Evolutionary conservation across 2,329 filamentous ascomycete species (phyloP).

Genomic region (Trichoderma sp.): DNA sequence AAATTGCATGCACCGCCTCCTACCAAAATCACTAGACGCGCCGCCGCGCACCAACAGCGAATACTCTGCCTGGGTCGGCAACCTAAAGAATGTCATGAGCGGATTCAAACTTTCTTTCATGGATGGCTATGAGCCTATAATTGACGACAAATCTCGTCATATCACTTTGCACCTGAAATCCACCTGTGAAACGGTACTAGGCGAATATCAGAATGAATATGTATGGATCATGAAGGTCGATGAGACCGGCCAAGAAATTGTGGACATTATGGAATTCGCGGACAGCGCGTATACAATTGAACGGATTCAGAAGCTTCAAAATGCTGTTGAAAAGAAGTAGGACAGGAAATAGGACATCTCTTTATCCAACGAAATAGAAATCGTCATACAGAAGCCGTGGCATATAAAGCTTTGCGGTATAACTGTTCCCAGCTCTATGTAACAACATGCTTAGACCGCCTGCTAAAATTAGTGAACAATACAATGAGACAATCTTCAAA

Average conservation of each 20-base stretch:
- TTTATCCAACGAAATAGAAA: neutral
- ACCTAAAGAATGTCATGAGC: neutral
- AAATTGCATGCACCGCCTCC: neutral
- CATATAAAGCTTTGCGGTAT: neutral
- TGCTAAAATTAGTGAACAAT: neutral
- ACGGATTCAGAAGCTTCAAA: neutral
- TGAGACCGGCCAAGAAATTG: neutral
- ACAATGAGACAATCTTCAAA: neutral
- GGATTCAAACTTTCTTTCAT: neutral
- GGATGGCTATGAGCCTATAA: neutral
- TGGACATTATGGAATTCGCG: neutral
- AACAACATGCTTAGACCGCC: neutral
- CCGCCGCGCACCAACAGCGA: neutral
- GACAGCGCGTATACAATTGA: neutral
- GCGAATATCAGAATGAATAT: neutral
- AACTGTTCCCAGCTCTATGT: neutral
- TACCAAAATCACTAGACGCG: neutral
- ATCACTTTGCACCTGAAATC: neutral
- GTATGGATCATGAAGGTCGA: neutral
- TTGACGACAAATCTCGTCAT: neutral
- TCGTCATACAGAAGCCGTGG: accelerated
- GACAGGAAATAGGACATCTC: neutral
- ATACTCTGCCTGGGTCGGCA: neutral
- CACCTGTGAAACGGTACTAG: neutral
- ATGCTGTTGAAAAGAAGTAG: neutral